These are phyloP conservation scores for Calycina herbarum DNA, from an alignment of 2,329 filamentous ascomycete species.

Conservation along the genomic window DNA sequence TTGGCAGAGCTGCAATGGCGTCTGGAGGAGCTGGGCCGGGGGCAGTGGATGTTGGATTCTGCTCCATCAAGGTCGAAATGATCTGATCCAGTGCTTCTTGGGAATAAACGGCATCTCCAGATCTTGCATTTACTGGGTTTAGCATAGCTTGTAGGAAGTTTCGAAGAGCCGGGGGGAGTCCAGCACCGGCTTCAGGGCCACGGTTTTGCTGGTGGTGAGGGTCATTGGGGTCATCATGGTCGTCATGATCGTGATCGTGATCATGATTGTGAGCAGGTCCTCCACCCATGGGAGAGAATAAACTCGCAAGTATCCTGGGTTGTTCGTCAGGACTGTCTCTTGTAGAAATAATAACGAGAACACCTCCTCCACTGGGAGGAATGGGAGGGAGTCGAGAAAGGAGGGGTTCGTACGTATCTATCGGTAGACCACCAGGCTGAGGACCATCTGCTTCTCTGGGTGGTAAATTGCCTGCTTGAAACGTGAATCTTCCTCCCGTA, in stretches of 20 bases:
- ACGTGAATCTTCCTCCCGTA: slow-evolving; percentile 33
- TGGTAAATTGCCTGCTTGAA: slow-evolving; percentile 39
- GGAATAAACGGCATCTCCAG: slow-evolving; percentile 83
- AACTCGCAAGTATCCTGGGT: slow-evolving; percentile 31
- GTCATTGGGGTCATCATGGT: slow-evolving; percentile 21
- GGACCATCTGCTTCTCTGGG: slow-evolving; percentile 53
- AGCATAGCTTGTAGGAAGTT: slow-evolving; percentile 55
- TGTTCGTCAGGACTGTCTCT: slow-evolving; percentile 33
- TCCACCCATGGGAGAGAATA: slow-evolving; percentile 31
- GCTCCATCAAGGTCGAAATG: slow-evolving; percentile 85
- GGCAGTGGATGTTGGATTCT: slow-evolving; percentile 72
- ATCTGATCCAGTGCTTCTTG: slow-evolving; percentile 90
- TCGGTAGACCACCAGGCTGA: slow-evolving; percentile 47
- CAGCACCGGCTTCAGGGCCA: slow-evolving; percentile 15
- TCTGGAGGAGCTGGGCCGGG: slow-evolving; percentile 76
- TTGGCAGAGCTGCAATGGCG: slow-evolving; percentile 72
- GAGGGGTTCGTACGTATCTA: slow-evolving; percentile 46
- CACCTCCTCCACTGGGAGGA: slow-evolving; percentile 23
- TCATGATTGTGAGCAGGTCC: slow-evolving; percentile 6
- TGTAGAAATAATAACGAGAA: slow-evolving; percentile 28
- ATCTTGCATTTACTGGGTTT: slow-evolving; percentile 51
- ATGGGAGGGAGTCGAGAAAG: slow-evolving; percentile 20
- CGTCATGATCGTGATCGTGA: slow-evolving; percentile 27
- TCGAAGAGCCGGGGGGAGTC: slow-evolving; percentile 46
- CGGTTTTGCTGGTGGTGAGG: slow-evolving; percentile 25